Percentiles rank a stretch among this genome's conserved stretches.
Evolutionary conservation across 2,329 filamentous ascomycete genomes (phyloP).

Genomic region (Pyricularia sp.): DNA sequence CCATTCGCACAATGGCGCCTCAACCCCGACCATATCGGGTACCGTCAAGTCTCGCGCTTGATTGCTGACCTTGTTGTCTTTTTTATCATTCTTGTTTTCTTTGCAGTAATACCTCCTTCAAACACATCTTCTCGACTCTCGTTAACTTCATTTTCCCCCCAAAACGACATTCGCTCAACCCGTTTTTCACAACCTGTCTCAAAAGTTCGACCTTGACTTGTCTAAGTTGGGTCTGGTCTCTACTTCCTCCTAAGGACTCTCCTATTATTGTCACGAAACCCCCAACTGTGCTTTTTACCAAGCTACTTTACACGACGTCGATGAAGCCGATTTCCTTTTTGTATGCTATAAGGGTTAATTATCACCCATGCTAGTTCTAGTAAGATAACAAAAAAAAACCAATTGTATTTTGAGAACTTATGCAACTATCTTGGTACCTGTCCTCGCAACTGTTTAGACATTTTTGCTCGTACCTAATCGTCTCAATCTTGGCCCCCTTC

Average conservation of each 20-base stretch:
- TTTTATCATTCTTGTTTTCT: background rate
- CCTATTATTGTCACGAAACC: background rate
- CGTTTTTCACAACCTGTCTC: background rate
- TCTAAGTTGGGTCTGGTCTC: background rate
- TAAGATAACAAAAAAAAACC: constrained; percentile 6
- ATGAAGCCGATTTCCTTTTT: constrained; percentile 6
- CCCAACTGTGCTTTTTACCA: background rate
- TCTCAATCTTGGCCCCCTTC: constrained; percentile 4
- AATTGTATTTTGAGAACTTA: background rate
- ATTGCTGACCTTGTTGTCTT: background rate
- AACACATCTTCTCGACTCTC: background rate
- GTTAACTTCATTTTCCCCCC: background rate
- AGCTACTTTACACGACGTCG: background rate
- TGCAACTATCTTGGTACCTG: background rate
- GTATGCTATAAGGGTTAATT: background rate
- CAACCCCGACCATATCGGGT: constrained; percentile 6
- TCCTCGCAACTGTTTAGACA: background rate
- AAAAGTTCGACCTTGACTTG: background rate
- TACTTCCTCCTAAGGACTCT: background rate
- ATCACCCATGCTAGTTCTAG: background rate
- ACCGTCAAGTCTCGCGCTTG: background rate
- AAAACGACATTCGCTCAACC: background rate
- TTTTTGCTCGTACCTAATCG: constrained; percentile 8
- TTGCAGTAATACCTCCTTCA: background rate
- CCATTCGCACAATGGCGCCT: constrained; percentile 8